Evolutionary conservation across 176 grass and related monocot genomes (phyloP).

Genomic region (Zoysia japonica): DNA sequence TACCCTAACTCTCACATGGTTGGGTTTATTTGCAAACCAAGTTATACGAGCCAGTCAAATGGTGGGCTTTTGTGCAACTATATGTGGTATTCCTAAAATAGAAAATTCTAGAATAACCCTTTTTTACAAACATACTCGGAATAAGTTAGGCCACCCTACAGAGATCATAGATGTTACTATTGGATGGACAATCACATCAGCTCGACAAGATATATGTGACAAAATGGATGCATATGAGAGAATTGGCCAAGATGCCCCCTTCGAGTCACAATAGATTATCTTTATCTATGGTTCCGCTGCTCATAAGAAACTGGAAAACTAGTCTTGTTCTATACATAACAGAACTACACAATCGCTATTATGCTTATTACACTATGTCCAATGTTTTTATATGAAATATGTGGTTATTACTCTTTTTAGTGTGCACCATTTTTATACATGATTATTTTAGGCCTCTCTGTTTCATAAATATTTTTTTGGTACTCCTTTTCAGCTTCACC

Average conservation of each 20-base stretch:
- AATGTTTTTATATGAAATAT: background rate
- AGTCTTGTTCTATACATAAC: too few species aligned
- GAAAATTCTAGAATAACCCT: slow-evolving; percentile 3
- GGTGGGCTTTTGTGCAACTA: slow-evolving; percentile 32
- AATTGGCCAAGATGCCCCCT: background rate
- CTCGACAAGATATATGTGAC: background rate
- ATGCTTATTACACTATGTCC: background rate
- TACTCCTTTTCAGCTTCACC: background rate
- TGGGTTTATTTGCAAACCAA: slow-evolving; percentile 24
- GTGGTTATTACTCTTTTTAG: too few species aligned
- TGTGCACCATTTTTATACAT: too few species aligned
- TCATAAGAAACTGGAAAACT: background rate
- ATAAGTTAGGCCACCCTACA: background rate
- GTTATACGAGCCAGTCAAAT: background rate
- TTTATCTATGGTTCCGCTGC: background rate
- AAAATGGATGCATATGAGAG: background rate
- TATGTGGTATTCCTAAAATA: background rate
- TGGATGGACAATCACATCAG: background rate
- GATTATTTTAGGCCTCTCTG: too few species aligned
- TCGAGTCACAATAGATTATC: background rate
- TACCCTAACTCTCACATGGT: slow-evolving; percentile 33
- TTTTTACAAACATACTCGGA: background rate
- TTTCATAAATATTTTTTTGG: background rate
- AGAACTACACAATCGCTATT: background rate
- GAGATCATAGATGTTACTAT: background rate